These are phyloP conservation scores for Boletus rufocinnamomeus DNA, from an alignment of 768 basidiomycete genomes.

Conservation along the genomic window DNA sequence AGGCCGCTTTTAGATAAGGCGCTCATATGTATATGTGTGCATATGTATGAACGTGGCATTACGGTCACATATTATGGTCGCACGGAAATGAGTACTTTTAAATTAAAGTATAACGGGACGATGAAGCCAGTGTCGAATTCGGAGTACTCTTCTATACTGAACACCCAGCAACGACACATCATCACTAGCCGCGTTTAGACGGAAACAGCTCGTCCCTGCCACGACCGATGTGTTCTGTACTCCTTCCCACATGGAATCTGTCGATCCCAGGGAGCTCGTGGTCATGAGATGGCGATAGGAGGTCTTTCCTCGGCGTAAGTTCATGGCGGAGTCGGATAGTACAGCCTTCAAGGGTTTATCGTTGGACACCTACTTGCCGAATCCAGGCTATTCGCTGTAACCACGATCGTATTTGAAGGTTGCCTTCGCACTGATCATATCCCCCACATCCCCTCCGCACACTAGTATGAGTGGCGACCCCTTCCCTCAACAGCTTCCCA, in stretches of 20 bases:
- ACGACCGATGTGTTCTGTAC: not conserved
- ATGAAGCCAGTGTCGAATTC: not conserved
- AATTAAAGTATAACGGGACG: not conserved
- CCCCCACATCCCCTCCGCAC: not conserved
- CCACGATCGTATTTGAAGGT: not conserved
- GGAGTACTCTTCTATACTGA: not conserved
- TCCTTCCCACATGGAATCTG: not conserved
- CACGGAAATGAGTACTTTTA: too few species aligned
- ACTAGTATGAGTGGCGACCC: constrained; percentile 20
- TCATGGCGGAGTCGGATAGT: not conserved
- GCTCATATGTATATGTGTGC: too few species aligned
- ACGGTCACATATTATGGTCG: too few species aligned
- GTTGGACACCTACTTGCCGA: not conserved
- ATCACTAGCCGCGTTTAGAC: not conserved
- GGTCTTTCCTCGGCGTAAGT: not conserved
- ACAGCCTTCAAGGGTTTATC: not conserved
- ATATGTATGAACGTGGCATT: too few species aligned
- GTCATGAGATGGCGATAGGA: not conserved
- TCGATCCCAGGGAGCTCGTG: not conserved
- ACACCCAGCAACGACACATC: not conserved
- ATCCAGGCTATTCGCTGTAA: not conserved
- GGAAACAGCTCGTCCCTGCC: not conserved
- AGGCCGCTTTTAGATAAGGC: too few species aligned
- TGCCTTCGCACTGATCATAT: not conserved
- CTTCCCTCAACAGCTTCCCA: constrained; percentile 32